These are phyloP conservation scores for Jimgerdemannia lactiflua DNA, from an alignment of 192 early-diverging fungal genomes.

Conservation along the genomic window DNA sequence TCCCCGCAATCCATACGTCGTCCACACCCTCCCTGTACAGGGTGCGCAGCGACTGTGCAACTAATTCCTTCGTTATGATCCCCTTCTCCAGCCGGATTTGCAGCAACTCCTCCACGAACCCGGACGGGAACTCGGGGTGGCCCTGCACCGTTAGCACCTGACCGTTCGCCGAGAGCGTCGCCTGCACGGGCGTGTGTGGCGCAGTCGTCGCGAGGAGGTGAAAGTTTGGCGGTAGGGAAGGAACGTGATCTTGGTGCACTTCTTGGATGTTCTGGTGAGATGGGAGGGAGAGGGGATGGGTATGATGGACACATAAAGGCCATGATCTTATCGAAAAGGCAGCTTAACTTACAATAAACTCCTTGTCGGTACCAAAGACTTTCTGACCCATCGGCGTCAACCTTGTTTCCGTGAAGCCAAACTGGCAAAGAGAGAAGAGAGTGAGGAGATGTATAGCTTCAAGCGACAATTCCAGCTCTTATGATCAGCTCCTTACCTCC, in stretches of 20 bases:
- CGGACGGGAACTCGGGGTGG: conserved; percentile 65
- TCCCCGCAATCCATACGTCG: conserved; percentile 26
- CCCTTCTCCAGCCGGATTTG: conserved; percentile 25
- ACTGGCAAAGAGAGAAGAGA: conserved; percentile 17
- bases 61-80: conserved; percentile 28
- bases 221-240: conserved; percentile 60
- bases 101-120: conserved; percentile 37
- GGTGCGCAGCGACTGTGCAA: conserved; percentile 13
- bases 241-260: conserved; percentile 70
- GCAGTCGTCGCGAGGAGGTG: conserved; percentile 46
- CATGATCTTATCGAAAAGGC: neutral
- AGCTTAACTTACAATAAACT: conserved; percentile 16
- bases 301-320: neutral
- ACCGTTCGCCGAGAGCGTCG: conserved; percentile 51
- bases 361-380: conserved; percentile 22
- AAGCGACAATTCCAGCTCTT: conserved; percentile 5
- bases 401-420: conserved; percentile 36
- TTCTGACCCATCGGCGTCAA: conserved; percentile 35
- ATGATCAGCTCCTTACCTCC: conserved; percentile 52
- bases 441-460: neutral
- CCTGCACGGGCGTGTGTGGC: conserved; percentile 53
- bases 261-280: conserved; percentile 50
- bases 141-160: conserved; percentile 64
- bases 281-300: neutral
- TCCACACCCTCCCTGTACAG: conserved; percentile 17